Conservation (phyloP, 2,329 filamentous ascomycete genomes). For the Colletotrichum echinochloae region DNA sequence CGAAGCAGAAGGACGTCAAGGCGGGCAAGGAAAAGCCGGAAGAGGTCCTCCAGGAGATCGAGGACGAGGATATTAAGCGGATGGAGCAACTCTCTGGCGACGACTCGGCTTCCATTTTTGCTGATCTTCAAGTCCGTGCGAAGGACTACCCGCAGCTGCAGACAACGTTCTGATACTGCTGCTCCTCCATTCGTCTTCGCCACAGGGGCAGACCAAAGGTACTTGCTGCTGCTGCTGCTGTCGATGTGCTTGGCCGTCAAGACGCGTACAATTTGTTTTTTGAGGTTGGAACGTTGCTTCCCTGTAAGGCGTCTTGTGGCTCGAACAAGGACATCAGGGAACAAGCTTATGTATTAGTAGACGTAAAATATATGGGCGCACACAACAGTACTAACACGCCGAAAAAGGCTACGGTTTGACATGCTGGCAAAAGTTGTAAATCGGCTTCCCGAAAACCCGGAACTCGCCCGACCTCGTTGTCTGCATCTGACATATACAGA, state of each 20-base stretch:
- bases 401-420: background rate
- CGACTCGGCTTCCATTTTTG: constrained; percentile 60
- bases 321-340: background rate
- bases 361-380: background rate
- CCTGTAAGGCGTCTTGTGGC: background rate
- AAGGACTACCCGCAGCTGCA: constrained; percentile 74
- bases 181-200: background rate
- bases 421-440: no score
- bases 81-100: constrained; percentile 65
- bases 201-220: no score
- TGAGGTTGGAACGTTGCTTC: no score
- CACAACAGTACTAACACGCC: background rate
- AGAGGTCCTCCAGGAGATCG: constrained; percentile 80
- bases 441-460: no score
- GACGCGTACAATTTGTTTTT: background rate
- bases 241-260: background rate
- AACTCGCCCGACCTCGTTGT: no score
- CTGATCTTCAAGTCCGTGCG: constrained; percentile 59
- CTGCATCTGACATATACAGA: background rate
- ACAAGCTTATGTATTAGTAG: background rate
- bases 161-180: constrained; percentile 63
- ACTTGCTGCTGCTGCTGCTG: background rate
- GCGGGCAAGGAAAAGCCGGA: constrained; percentile 71
- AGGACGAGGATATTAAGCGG: constrained; percentile 78
- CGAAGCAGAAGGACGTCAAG: constrained; percentile 66